phyloP scores from a whole-genome alignment of 352 stramenopile species.

The Globisporangium nagaii region DNA sequence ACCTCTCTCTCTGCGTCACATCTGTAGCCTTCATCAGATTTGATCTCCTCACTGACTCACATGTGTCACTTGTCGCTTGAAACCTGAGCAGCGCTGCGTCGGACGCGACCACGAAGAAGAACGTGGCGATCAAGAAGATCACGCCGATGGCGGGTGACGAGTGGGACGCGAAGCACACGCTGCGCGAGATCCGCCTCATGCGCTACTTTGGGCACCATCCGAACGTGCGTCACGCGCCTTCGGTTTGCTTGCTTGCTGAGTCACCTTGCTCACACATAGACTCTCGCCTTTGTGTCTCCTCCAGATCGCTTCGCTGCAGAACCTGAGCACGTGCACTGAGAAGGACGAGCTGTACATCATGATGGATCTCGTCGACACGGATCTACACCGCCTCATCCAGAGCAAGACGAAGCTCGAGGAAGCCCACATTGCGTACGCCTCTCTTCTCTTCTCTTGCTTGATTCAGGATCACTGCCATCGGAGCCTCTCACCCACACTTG shows the following conservation, averaged over 20 bases:
- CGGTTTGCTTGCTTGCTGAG: too few relatives aligned
- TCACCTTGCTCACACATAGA: too few relatives aligned
- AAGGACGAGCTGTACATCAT: conserved; percentile 94
- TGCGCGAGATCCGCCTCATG: conserved; percentile 90
- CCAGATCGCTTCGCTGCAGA: conserved; percentile 72
- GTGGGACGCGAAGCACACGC: conserved; percentile 88
- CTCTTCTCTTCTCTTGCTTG: not conserved
- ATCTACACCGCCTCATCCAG: conserved; percentile 88
- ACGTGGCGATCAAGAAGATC: conserved; percentile 93
- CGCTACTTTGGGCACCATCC: conserved; percentile 87
- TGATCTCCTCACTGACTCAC: too few relatives aligned
- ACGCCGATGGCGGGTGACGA: conserved; percentile 88
- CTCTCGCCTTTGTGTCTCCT: not conserved
- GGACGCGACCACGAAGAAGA: conserved; percentile 62
- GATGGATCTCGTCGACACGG: conserved; percentile 93
- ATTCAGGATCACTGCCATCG: too few relatives aligned
- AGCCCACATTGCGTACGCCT: conserved; percentile 55
- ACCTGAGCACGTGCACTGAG: conserved; percentile 76
- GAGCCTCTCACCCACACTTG: not conserved
- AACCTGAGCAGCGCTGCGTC: conserved; percentile 44
- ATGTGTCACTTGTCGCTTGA: not conserved
- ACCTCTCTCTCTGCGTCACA: too few relatives aligned
- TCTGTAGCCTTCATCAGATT: too few relatives aligned
- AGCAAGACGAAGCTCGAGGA: conserved; percentile 85
- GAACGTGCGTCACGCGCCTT: conserved; percentile 81